phyloP scores from a whole-genome alignment of 2,329 filamentous ascomycete species.

The Aspergillus terreus region DNA sequence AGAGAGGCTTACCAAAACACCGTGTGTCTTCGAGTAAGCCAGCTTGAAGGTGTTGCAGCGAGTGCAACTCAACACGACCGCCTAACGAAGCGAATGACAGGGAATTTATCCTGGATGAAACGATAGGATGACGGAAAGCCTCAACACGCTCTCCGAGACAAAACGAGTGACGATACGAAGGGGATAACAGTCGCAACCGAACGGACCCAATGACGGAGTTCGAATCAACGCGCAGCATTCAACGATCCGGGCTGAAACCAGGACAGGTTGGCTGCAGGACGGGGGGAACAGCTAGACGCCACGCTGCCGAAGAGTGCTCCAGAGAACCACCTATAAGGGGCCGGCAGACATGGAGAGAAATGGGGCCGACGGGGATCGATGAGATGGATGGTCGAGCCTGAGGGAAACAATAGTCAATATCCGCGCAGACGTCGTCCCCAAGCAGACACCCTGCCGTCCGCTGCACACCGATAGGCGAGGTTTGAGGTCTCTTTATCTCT shows the following conservation, averaged over 20 bases:
- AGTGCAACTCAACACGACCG: slow-evolving; percentile 40
- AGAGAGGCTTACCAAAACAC: slow-evolving; percentile 40
- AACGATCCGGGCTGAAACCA: slow-evolving; percentile 24
- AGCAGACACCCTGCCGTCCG: slow-evolving; percentile 11
- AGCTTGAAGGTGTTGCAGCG: slow-evolving; percentile 47
- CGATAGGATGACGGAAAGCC: slow-evolving; percentile 35
- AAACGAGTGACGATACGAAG: slow-evolving; percentile 42
- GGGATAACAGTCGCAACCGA: slow-evolving; percentile 31
- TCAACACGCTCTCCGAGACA: slow-evolving; percentile 38
- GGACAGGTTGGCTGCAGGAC: slow-evolving; percentile 30
- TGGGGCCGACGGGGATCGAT: slow-evolving; percentile 7
- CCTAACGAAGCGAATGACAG: slow-evolving; percentile 46
- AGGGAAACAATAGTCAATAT: slow-evolving; percentile 11
- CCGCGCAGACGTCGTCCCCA: slow-evolving; percentile 12
- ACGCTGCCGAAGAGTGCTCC: slow-evolving; percentile 18
- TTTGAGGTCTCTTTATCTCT: slow-evolving; percentile 20
- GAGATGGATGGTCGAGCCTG: slow-evolving; percentile 9
- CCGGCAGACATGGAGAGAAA: slow-evolving; percentile 15
- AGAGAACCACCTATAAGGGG: slow-evolving; percentile 17
- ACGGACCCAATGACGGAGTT: slow-evolving; percentile 25
- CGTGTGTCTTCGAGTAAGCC: slow-evolving; percentile 46
- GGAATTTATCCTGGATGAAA: slow-evolving; percentile 38
- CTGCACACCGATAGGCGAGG: slow-evolving; percentile 19
- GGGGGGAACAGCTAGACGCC: slow-evolving; percentile 18
- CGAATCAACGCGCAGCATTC: slow-evolving; percentile 33